phyloP scores from a whole-genome alignment of 352 stramenopile species.

The Pythium insidiosum region DNA sequence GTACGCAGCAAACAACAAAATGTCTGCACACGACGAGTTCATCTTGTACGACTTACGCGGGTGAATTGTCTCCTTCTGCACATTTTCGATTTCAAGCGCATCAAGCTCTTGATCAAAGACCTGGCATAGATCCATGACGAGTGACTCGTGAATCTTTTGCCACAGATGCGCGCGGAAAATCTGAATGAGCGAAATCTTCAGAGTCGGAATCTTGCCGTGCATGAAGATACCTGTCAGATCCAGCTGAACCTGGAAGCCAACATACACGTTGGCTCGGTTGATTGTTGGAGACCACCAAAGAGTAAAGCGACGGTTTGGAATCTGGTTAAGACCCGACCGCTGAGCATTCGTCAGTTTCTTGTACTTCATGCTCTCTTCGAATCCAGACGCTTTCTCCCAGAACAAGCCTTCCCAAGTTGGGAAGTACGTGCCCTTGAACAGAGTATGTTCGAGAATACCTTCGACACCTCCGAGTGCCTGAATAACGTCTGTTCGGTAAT shows the following conservation, averaged over 20 bases:
- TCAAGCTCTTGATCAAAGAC: constrained; percentile 99
- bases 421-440: constrained; percentile 99
- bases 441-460: constrained; percentile 99
- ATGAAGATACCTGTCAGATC: constrained; percentile 99
- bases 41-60: constrained; percentile 99
- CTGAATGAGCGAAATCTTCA: constrained; percentile 98
- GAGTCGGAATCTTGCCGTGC: constrained; percentile 99
- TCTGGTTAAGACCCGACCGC: constrained; percentile 99
- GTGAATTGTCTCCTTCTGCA: constrained; percentile 99
- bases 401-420: constrained; percentile 99
- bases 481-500: constrained; percentile 99
- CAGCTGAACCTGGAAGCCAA: constrained; percentile 99
- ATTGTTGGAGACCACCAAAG: constrained; percentile 99
- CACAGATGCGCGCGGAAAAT: constrained; percentile 99
- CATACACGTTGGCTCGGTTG: constrained; percentile 99
- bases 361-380: constrained; percentile 96
- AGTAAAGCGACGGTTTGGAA: constrained; percentile 99
- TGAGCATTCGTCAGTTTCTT: constrained; percentile 99
- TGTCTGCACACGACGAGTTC: constrained; percentile 99
- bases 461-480: constrained; percentile 99
- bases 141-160: constrained; percentile 99
- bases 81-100: constrained; percentile 98
- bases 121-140: constrained; percentile 96
- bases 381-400: constrained; percentile 98
- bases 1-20: constrained; percentile 98